Conservation (phyloP, 306 rosid species). For the Vigna angularis region DNA sequence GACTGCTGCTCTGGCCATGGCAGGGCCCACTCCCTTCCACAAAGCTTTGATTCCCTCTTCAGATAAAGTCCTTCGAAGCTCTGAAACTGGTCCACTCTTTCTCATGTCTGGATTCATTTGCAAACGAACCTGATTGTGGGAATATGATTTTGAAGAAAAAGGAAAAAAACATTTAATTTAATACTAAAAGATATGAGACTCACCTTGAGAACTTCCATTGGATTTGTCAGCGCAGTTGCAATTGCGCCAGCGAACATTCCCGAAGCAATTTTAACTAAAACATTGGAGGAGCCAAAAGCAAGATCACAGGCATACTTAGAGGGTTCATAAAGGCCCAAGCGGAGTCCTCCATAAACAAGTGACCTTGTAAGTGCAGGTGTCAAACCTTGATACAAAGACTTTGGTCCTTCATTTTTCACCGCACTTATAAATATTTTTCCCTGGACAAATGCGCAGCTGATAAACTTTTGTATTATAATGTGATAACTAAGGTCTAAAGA, state of each 20-base stretch:
- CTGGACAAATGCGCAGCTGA: conserved; percentile 56
- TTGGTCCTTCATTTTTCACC: conserved; percentile 82
- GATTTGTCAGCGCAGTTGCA: conserved; percentile 92
- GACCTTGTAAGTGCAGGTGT: conserved; percentile 92
- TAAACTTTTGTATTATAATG: conserved; percentile 31
- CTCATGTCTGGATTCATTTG: conserved; percentile 82
- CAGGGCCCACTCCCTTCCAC: conserved; percentile 98
- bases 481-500: conserved; percentile 43
- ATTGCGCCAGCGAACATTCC: conserved; percentile 85
- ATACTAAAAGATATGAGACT: conserved; percentile 19
- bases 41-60: conserved; percentile 86
- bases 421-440: conserved; percentile 65
- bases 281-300: conserved; percentile 86
- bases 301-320: conserved; percentile 79
- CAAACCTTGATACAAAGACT: conserved; percentile 87
- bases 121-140: conserved; percentile 76
- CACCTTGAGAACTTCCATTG: conserved; percentile 93
- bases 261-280: conserved; percentile 82
- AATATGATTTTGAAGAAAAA: conserved; percentile 44
- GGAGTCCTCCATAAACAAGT: conserved; percentile 91
- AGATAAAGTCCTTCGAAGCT: conserved; percentile 66
- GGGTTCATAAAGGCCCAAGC: conserved; percentile 97
- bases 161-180: conserved; percentile 19
- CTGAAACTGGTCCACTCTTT: conserved; percentile 63
- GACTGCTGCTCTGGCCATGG: conserved; percentile 90